Conservation (phyloP, 495 filamentous ascomycete genomes). For the Trichoderma virens region DNA sequence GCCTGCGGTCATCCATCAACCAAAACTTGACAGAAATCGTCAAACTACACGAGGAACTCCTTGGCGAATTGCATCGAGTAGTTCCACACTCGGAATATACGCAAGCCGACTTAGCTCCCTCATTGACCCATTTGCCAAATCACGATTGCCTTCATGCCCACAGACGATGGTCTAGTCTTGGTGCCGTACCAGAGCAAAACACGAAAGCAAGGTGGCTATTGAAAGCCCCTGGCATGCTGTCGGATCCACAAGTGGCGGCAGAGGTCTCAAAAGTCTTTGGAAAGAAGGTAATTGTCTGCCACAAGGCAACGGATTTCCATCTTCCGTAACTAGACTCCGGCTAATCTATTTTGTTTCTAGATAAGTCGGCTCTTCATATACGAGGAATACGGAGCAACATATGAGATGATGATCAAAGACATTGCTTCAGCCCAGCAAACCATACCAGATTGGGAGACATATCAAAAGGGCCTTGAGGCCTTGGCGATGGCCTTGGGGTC, state of each 20-base stretch:
- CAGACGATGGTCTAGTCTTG: constrained; percentile 52
- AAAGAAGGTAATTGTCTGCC: constrained; percentile 48
- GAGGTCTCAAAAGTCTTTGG: constrained; percentile 73
- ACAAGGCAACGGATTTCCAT: neutral
- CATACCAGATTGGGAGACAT: constrained; percentile 68
- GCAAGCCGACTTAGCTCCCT: constrained; percentile 30
- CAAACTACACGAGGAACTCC: constrained; percentile 61
- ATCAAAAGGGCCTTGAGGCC: constrained; percentile 83
- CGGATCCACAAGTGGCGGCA: constrained; percentile 63
- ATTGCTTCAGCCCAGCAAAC: constrained; percentile 58
- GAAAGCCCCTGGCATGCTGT: constrained; percentile 44
- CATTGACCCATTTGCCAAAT: neutral
- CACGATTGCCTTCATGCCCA: constrained; percentile 15
- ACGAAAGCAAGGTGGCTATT: constrained; percentile 35
- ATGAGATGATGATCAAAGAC: constrained; percentile 73
- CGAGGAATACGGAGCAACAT: constrained; percentile 80
- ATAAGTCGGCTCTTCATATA: constrained; percentile 76
- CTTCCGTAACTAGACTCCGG: too few species aligned
- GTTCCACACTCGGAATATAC: constrained; percentile 57
- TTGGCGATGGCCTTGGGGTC: constrained; percentile 69
- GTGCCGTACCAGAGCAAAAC: constrained; percentile 47
- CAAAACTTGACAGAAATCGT: constrained; percentile 62
- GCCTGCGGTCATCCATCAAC: constrained; percentile 53
- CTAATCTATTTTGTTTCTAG: constrained; percentile 42
- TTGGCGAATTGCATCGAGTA: constrained; percentile 53